Percentiles rank a stretch among this genome's conserved stretches.
Conservation (phyloP, 768 basidiomycete species). For the Neoboletus brunneissimus region DNA sequence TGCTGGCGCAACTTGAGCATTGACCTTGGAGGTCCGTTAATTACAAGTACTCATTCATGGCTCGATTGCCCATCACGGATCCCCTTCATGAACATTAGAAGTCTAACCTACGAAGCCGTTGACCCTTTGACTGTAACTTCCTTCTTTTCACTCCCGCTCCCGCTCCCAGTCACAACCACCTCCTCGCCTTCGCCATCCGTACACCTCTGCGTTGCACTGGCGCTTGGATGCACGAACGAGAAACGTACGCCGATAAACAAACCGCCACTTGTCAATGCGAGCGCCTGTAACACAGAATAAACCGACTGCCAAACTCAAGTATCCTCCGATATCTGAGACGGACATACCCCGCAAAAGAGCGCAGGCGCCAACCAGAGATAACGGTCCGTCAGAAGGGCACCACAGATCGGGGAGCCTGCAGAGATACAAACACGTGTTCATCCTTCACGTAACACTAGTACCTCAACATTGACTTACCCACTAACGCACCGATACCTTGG, state of each 20-base stretch:
- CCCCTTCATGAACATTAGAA: background rate
- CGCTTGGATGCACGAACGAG: background rate
- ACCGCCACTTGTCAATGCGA: conserved; percentile 2
- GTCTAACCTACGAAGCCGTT: background rate
- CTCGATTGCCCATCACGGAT: background rate
- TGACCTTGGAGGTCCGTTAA: too few species aligned
- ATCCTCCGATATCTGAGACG: background rate
- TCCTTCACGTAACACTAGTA: background rate
- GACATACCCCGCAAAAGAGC: conserved; percentile 45
- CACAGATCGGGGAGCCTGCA: conserved; percentile 54
- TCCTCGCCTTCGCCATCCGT: too few species aligned
- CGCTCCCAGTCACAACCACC: background rate
- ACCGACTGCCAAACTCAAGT: too few species aligned
- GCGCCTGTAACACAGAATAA: conserved; percentile 1
- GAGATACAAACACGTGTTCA: conserved; percentile 16
- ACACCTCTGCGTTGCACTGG: too few species aligned
- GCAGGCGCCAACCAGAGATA: conserved; percentile 60
- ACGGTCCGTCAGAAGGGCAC: conserved; percentile 47
- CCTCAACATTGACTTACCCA: conserved; percentile 10
- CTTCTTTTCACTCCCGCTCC: background rate
- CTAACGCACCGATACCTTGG: conserved; percentile 25
- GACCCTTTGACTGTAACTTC: background rate
- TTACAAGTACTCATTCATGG: background rate
- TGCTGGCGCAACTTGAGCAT: too few species aligned
- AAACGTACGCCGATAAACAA: conserved; percentile 17